These are phyloP conservation scores for Tilletiaria anomala DNA, from an alignment of 1,284 basidiomycete species.

Conservation along the genomic window DNA sequence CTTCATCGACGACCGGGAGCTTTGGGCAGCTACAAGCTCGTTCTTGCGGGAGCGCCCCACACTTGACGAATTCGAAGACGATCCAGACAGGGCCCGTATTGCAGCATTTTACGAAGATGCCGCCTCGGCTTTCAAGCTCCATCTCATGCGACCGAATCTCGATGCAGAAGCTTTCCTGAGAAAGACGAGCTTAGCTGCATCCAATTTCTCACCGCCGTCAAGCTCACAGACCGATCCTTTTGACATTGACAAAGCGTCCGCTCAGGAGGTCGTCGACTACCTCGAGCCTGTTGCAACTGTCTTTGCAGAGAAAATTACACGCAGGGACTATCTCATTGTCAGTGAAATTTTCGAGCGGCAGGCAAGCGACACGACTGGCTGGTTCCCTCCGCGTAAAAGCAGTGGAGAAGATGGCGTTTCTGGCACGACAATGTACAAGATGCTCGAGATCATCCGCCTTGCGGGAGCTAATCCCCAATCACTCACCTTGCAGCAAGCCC, in stretches of 20 bases:
- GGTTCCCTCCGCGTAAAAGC: constrained; percentile 12
- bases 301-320: constrained; percentile 28
- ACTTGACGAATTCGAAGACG: neutral
- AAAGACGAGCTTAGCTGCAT: too few relatives aligned
- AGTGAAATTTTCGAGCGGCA: constrained; percentile 26
- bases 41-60: constrained; percentile 14
- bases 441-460: constrained; percentile 16
- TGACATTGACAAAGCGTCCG: constrained; percentile 17
- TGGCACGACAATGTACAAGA: constrained; percentile 18
- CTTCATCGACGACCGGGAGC: constrained; percentile 26
- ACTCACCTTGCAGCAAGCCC: constrained; percentile 11
- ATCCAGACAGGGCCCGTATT: neutral
- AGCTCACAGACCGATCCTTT: constrained; percentile 1
- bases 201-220: too few relatives aligned
- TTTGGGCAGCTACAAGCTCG: constrained; percentile 16
- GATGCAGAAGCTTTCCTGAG: too few relatives aligned
- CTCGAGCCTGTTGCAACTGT: constrained; percentile 29
- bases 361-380: constrained; percentile 14
- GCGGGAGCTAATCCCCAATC: constrained; percentile 3
- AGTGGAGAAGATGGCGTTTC: neutral
- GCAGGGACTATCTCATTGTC: constrained; percentile 23
- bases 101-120: neutral
- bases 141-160: neutral
- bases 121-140: neutral
- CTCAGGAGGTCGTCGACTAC: constrained; percentile 24